Evolutionary conservation across 2,329 filamentous ascomycete species (phyloP).

Genomic region (Alternaria burnsii): DNA sequence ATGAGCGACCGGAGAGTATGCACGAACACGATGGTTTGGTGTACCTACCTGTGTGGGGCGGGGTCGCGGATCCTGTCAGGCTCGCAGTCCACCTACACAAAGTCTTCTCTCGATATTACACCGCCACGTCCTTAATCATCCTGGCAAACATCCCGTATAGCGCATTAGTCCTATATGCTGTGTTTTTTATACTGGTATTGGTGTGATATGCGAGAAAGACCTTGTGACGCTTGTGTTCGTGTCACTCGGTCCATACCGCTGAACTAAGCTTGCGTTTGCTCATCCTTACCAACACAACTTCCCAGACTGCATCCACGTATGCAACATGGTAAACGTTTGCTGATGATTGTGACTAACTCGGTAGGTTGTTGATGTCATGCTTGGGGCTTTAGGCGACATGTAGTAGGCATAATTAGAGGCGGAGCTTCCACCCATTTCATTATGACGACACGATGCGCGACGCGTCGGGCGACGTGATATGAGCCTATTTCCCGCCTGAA

Average conservation of each 20-base stretch:
- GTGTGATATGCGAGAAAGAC: not conserved
- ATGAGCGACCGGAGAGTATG: not conserved
- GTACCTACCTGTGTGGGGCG: not conserved
- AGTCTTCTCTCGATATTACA: not conserved
- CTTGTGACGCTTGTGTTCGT: not conserved
- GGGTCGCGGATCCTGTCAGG: not conserved
- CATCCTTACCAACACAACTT: not conserved
- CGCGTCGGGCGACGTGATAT: not conserved
- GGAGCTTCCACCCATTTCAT: conserved; percentile 14
- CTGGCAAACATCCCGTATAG: not conserved
- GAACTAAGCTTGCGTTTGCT: not conserved
- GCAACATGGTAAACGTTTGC: not conserved
- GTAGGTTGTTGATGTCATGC: not conserved
- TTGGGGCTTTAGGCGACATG: not conserved
- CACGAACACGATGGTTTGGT: not conserved
- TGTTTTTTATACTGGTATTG: not conserved
- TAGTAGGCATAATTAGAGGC: not conserved
- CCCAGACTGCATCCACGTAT: not conserved
- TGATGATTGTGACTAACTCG: not conserved
- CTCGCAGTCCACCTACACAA: not conserved
- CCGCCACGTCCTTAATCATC: not conserved
- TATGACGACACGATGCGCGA: conserved; percentile 27
- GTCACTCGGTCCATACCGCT: not conserved
- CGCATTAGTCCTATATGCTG: not conserved
- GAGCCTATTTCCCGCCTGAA: not conserved